phyloP scores from a whole-genome alignment of 2,329 filamentous ascomycete species.

The Juglanconis sp. region DNA sequence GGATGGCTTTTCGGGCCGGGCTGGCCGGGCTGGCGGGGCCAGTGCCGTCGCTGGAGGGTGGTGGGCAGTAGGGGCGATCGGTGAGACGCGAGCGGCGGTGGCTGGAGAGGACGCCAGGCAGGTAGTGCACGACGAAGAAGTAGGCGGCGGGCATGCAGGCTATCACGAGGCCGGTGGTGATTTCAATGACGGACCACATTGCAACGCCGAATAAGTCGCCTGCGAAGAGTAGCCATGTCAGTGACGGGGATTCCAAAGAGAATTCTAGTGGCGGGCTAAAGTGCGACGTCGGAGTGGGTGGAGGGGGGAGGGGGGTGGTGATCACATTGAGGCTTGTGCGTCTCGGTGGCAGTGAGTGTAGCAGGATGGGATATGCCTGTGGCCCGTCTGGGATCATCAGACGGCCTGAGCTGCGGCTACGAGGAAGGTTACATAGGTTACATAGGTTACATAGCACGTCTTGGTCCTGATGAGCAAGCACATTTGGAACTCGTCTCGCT shows the following conservation, averaged over 20 bases:
- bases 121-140: background rate
- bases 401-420: too few relatives aligned
- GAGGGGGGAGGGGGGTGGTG: background rate
- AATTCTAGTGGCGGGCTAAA: too few relatives aligned
- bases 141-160: constrained; percentile 10
- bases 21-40: background rate
- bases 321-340: background rate
- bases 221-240: background rate
- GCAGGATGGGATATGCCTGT: background rate
- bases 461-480: background rate
- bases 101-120: background rate
- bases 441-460: background rate
- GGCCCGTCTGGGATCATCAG: too few relatives aligned
- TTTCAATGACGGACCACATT: constrained; percentile 4
- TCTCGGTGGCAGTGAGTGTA: background rate
- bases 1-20: background rate
- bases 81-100: background rate
- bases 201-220: constrained; percentile 2
- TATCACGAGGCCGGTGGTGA: constrained; percentile 8
- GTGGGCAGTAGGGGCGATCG: background rate
- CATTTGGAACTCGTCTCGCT: constrained; percentile 2
- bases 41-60: background rate
- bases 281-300: too few relatives aligned
- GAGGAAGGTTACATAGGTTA: background rate
- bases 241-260: background rate